Evolutionary conservation across 2,329 filamentous ascomycete genomes (phyloP).

Genomic region (Fusarium transvaalense): DNA sequence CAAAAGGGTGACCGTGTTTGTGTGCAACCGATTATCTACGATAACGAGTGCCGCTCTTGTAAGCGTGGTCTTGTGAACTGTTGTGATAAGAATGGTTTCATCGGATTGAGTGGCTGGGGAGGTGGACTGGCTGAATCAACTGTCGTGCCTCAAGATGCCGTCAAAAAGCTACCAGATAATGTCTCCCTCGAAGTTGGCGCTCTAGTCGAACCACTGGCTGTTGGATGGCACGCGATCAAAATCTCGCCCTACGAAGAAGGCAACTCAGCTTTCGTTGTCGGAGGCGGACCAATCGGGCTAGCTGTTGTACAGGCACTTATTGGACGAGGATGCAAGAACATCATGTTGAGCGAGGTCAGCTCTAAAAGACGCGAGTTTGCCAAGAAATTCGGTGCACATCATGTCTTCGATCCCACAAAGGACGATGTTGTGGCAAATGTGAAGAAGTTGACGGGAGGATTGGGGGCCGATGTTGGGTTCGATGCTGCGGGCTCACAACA

Average conservation of each 20-base stretch:
- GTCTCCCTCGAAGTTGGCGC: constrained; percentile 15
- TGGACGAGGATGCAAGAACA: constrained; percentile 24
- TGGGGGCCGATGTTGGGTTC: constrained; percentile 19
- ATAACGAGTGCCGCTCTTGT: constrained; percentile 20
- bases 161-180: constrained; percentile 22
- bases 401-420: constrained; percentile 23
- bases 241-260: constrained; percentile 14
- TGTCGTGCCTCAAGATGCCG: constrained; percentile 7
- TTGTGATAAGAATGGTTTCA: constrained; percentile 13
- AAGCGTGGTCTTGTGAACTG: constrained; percentile 17
- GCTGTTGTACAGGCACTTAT: constrained; percentile 13
- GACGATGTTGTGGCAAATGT: constrained; percentile 25
- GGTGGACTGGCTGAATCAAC: constrained; percentile 14
- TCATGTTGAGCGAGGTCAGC: constrained; percentile 22
- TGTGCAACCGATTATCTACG: constrained; percentile 23
- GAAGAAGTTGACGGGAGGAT: background rate
- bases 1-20: constrained; percentile 21
- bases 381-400: constrained; percentile 22
- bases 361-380: constrained; percentile 22
- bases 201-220: constrained; percentile 11
- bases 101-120: constrained; percentile 22
- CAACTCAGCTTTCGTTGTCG: constrained; percentile 16
- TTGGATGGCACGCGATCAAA: constrained; percentile 28
- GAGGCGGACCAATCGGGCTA: constrained; percentile 16
- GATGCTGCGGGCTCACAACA: constrained; percentile 21